A percentile compares a stretch with the other conserved stretches of the same genome.
Evolutionary conservation across 352 stramenopile species (phyloP).

Genomic region (Globisporangium barbulae): DNA sequence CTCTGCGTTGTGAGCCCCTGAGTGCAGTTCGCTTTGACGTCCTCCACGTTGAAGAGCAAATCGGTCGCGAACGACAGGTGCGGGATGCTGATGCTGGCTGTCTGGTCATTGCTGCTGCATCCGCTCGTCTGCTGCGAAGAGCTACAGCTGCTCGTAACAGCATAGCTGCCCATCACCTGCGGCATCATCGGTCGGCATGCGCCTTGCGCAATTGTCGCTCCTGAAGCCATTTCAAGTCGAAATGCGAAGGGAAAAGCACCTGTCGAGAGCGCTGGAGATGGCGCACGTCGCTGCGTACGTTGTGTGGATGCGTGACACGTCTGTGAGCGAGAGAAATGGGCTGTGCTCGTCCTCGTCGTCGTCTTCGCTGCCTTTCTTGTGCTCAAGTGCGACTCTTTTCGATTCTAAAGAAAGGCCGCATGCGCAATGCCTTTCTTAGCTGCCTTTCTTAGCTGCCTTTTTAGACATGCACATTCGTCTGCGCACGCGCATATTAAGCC

Average conservation of each 20-base stretch:
- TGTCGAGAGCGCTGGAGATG: neutral
- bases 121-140: neutral
- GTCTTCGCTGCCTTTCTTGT: neutral
- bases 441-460: too few species aligned
- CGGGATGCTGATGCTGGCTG: conserved; percentile 10
- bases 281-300: neutral
- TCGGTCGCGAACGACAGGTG: conserved; percentile 69
- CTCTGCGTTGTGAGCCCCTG: conserved; percentile 47
- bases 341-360: neutral
- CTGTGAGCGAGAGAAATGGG: neutral
- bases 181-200: neutral
- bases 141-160: neutral
- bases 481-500: conserved; percentile 17
- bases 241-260: neutral
- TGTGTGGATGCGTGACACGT: neutral
- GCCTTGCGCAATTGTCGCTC: neutral
- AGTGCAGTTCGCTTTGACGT: conserved; percentile 46
- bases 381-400: neutral
- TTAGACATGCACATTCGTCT: neutral
- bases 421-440: neutral
- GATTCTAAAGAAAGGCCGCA: neutral
- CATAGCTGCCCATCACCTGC: neutral
- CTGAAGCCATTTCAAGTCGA: conserved; percentile 3
- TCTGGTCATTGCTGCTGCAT: neutral
- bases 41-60: conserved; percentile 75